Evolutionary conservation across 2,329 filamentous ascomycete species (phyloP).

Genomic region (Parasarocladium wereldwijsianum): DNA sequence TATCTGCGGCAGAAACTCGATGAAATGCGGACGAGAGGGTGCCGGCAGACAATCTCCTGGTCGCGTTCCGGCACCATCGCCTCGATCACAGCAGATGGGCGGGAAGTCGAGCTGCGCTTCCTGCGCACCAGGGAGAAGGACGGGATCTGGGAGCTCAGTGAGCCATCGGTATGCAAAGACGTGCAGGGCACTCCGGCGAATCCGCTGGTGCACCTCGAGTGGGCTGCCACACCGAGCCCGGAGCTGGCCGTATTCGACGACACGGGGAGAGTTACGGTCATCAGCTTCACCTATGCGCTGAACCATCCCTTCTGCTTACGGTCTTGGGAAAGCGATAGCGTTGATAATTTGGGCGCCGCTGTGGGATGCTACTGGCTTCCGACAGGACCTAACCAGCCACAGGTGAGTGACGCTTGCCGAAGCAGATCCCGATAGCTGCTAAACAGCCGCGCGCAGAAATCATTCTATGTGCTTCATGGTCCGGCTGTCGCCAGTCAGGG

Average conservation of each 20-base stretch:
- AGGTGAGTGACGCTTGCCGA: conserved; percentile 12
- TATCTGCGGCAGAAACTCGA: conserved; percentile 60
- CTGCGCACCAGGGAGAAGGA: conserved; percentile 53
- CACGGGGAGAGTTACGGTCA: conserved; percentile 61
- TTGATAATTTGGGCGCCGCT: conserved; percentile 61
- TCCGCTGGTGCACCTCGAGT: conserved; percentile 65
- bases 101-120: conserved; percentile 56
- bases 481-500: conserved; percentile 45
- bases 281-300: conserved; percentile 55
- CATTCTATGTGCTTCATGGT: conserved; percentile 35
- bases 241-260: conserved; percentile 77
- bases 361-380: conserved; percentile 80
- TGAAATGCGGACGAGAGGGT: conserved; percentile 60
- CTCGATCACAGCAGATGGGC: conserved; percentile 59
- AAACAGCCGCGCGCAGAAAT: conserved; percentile 14
- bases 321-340: conserved; percentile 49
- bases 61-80: conserved; percentile 79
- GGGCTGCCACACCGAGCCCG: conserved; percentile 56
- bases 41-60: conserved; percentile 79
- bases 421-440: background rate
- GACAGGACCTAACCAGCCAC: conserved; percentile 32
- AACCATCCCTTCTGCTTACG: conserved; percentile 54
- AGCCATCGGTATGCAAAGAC: conserved; percentile 49
- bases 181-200: conserved; percentile 48
- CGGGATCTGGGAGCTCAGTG: conserved; percentile 62